Evolutionary conservation across 352 stramenopile genomes (phyloP).

Genomic region (Phytopythium boreale): DNA sequence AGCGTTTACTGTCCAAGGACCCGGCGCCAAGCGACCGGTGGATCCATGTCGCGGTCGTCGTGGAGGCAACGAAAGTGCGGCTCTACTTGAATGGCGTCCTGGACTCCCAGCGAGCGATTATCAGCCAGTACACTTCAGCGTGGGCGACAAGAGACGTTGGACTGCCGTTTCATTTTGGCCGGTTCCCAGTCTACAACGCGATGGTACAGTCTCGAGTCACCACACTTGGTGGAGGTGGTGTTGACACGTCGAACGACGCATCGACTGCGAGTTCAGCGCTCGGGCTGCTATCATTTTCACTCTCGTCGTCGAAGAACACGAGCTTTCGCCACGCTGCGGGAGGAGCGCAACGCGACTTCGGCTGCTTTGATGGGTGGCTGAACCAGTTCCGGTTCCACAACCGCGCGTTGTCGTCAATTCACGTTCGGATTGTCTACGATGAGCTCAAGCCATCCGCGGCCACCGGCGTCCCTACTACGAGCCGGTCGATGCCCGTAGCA

Average conservation of each 20-base stretch:
- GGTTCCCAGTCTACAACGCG: conserved; percentile 8
- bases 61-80: conserved; percentile 83
- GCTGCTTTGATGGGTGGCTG: conserved; percentile 81
- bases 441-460: conserved; percentile 34
- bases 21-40: conserved; percentile 60
- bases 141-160: conserved; percentile 30
- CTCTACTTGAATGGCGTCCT: conserved; percentile 90
- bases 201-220: neutral
- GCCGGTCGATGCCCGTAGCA: neutral
- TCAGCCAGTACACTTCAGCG: conserved; percentile 23
- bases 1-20: conserved; percentile 76
- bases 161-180: conserved; percentile 57
- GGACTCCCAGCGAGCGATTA: conserved; percentile 76
- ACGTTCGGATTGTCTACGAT: conserved; percentile 90
- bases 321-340: conserved; percentile 2
- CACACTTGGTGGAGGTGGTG: neutral
- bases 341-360: conserved; percentile 9
- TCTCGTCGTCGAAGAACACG: conserved; percentile 16
- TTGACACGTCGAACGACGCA: neutral
- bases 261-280: conserved; percentile 9
- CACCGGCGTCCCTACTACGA: neutral
- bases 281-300: conserved; percentile 16
- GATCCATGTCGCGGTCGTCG: conserved; percentile 84
- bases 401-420: conserved; percentile 88
- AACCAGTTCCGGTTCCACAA: conserved; percentile 89